Evolutionary conservation across 345 rosid genomes (phyloP).

Genomic region (Abelmoschus esculentus): DNA sequence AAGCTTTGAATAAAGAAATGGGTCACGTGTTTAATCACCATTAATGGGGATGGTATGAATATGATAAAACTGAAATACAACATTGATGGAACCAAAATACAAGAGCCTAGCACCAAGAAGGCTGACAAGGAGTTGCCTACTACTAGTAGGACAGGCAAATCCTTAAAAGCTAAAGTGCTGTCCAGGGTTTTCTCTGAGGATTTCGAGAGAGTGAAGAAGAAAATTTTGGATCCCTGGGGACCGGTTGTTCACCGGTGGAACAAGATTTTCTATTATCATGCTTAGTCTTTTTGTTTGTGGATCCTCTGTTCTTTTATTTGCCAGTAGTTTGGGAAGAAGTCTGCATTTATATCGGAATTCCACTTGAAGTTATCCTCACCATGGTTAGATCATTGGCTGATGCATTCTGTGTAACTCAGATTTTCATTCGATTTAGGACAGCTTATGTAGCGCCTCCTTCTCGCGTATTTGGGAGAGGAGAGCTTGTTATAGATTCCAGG

Average conservation of each 20-base stretch:
- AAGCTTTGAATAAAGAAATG: conserved; percentile 15
- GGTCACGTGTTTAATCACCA: conserved; percentile 23
- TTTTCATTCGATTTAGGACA: conserved; percentile 58
- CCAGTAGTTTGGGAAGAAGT: conserved; percentile 39
- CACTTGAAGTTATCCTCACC: conserved; percentile 55
- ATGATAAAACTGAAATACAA: conserved; percentile 34
- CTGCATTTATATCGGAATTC: conserved; percentile 52
- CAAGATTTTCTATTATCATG: conserved; percentile 61
- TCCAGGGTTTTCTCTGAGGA: conserved; percentile 77
- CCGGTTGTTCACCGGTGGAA: conserved; percentile 53
- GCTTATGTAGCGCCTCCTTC: conserved; percentile 87
- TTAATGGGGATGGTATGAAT: conserved; percentile 34
- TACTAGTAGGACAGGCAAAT: conserved; percentile 25
- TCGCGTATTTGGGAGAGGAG: conserved; percentile 87
- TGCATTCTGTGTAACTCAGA: conserved; percentile 60
- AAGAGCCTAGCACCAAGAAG: conserved; percentile 19
- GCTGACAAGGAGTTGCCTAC: conserved; percentile 15
- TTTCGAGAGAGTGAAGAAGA: conserved; percentile 46
- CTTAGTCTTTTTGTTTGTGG: conserved; percentile 67
- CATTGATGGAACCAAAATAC: conserved; percentile 40
- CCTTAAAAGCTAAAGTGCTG: conserved; percentile 60
- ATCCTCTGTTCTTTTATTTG: conserved; percentile 73
- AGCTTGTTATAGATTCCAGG: conserved; percentile 62
- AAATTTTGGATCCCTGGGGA: conserved; percentile 74
- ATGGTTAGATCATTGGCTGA: conserved; percentile 62